Conservation (phyloP, 140 eudicot genomes). For the Bidens hawaiensis region DNA sequence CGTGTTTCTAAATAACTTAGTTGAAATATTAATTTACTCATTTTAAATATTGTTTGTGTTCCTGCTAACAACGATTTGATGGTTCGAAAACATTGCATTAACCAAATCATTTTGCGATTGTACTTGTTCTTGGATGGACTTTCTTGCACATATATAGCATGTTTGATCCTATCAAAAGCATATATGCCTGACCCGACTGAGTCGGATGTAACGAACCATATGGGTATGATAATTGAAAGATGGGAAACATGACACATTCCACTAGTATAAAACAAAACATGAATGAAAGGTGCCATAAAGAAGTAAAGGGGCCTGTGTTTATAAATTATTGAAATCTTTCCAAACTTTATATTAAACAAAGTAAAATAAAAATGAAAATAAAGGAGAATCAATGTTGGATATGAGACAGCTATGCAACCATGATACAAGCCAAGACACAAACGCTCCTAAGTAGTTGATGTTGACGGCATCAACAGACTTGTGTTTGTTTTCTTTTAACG, state of each 20-base stretch:
- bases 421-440: slow-evolving; percentile 36
- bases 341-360: slow-evolving; percentile 6
- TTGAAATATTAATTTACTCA: too few species aligned
- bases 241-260: slow-evolving; percentile 38
- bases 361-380: neutral
- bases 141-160: too few species aligned
- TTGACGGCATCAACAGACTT: slow-evolving; percentile 16
- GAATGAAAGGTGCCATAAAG: slow-evolving; percentile 49
- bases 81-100: too few species aligned
- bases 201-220: slow-evolving; percentile 7
- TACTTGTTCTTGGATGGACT: too few species aligned
- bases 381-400: slow-evolving; percentile 32
- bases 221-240: slow-evolving; percentile 30
- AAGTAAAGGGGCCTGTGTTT: slow-evolving; percentile 25
- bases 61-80: too few species aligned
- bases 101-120: too few species aligned
- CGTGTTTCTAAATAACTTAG: too few species aligned
- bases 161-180: neutral
- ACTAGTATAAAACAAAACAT: slow-evolving; percentile 37
- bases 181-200: neutral
- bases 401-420: slow-evolving; percentile 37
- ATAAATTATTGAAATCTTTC: slow-evolving; percentile 22
- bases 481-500: slow-evolving; percentile 18
- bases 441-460: slow-evolving; percentile 28
- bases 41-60: too few species aligned